Evolutionary conservation across 2,329 filamentous ascomycete genomes (phyloP).

Genomic region (Bertia moriformis): DNA sequence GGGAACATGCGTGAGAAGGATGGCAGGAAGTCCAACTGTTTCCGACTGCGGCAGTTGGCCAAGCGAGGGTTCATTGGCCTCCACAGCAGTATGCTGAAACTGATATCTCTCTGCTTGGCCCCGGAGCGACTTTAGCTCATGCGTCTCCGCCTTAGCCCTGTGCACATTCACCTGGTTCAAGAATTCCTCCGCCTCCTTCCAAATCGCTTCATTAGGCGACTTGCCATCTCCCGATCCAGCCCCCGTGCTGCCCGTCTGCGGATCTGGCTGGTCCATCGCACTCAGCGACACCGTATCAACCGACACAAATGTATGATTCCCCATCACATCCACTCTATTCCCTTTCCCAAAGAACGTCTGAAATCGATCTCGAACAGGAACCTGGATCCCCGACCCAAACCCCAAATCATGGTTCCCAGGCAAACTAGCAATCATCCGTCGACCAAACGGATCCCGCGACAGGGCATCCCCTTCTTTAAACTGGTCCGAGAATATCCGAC

Average conservation of each 20-base stretch:
- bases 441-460: constrained; percentile 22
- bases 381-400: constrained; percentile 45
- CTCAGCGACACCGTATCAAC: constrained; percentile 50
- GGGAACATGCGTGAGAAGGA: constrained; percentile 51
- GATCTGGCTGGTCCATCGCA: constrained; percentile 17
- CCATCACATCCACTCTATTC: constrained; percentile 48
- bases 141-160: constrained; percentile 28
- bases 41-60: constrained; percentile 6
- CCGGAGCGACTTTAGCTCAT: constrained; percentile 19
- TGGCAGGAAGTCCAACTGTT: constrained; percentile 36
- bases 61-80: constrained; percentile 3
- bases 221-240: neutral
- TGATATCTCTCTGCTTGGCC: constrained; percentile 4
- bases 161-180: constrained; percentile 27
- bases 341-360: constrained; percentile 48
- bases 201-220: constrained; percentile 20
- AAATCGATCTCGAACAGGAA: constrained; percentile 43
- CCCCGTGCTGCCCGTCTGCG: neutral
- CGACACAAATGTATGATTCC: constrained; percentile 54
- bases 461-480: neutral
- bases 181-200: constrained; percentile 42
- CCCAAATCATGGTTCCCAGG: constrained; percentile 57
- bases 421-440: constrained; percentile 41
- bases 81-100: neutral
- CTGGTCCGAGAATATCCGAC: constrained; percentile 37